Evolutionary conservation across 768 basidiomycete genomes (phyloP), one percentile per base, ranked within the genome.

Genomic region (Phlegmacium glaucopus): DNA sequence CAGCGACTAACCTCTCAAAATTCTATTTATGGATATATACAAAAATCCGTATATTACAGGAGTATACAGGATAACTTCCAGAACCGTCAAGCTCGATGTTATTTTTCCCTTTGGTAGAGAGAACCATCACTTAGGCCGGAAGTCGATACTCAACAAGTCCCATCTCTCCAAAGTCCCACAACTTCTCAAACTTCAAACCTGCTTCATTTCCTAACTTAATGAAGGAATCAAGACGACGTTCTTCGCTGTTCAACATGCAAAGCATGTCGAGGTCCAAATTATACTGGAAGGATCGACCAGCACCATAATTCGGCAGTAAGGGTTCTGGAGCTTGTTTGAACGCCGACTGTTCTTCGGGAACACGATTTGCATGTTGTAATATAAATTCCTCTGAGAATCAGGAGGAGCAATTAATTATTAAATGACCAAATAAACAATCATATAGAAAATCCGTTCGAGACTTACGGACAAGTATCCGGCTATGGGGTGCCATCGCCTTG

Each of bases 201-300:
- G 65, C 60, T 13, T 37, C 53, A 9, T 58, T 54, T 53, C 66
- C 72, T 3, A 78, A 50, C 5, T 60, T 45, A 6, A 71, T 65
- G 29, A 70, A 74, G 3, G 77, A 68, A 4, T 63, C 53, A 3
- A 76, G 47, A 1, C 67, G 70, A 5, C 77, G 69, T 47, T 78
- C 74, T 53, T 71, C 66, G 13, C 68, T 62, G 42, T 78, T 77
- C 12, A 71, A 55, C 35, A 64, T 45, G 9, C 63, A 42, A 66
- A 74, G 65, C 75, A 80, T 75, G 38, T 62, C 65, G 17, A 79
- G 34, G 47, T 79, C 78, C 28, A 71, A 65, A 39, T 70, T 64
- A 55, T 78, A 78, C 38, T 63, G 60, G 13, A 69, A 58, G 16
- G 69, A 60, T 30, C 59, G 60, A 4, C 75, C 77, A 13, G 63